Base-by-base conservation (phyloP, 176 grass and related monocot genomes). In the Eragrostis curvula region DNA sequence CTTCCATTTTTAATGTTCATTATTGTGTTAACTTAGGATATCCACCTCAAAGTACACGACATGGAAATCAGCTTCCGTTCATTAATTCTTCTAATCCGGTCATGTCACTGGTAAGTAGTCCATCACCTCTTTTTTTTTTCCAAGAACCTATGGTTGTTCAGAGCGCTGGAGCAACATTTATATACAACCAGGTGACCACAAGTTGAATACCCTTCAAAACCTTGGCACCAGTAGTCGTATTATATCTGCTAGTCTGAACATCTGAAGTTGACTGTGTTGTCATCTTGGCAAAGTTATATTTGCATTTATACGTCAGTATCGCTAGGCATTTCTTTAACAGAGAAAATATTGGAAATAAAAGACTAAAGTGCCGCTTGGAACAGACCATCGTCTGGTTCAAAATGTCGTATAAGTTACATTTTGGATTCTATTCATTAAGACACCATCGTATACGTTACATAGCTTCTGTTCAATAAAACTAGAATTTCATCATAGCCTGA, bases 61-160 rank as follows among this genome's bases (percentile, higher is more conserved):
- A 65, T 65, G 92, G 66, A 17, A 89, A 73, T 44, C 65, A 91
- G 59, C 87, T 98, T 88, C 96, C 96, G 2, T 98, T 98, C 92
- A 86, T 84, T 77, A 89, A 93, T 88, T 92, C 92, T 86, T 85
- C 92, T 77, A 98, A 98, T 87, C 96, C 92, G 18, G 92, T 98
- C 71, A 93, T 98, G 96, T 98, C 96, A 25, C 44, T 95, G 74
- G 96, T 98, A 74, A 95, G 92, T 89, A 66, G 66, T 43, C 84
- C 12, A 44, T 48, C 53, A 53, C 10, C 10, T 44, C 36, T 20
- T 15, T 47, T 45, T 25, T 65, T 24, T 78, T 39, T 14, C 12
- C 12, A 12, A 76, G 17, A 76, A 84, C 16, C 25, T 14, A 56
- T 57, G 15, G 47, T 23, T 77, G 73, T 66, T 46, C 8, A 14